Conservation (phyloP, 768 basidiomycete genomes). For the Naganishia randhawae region DNA sequence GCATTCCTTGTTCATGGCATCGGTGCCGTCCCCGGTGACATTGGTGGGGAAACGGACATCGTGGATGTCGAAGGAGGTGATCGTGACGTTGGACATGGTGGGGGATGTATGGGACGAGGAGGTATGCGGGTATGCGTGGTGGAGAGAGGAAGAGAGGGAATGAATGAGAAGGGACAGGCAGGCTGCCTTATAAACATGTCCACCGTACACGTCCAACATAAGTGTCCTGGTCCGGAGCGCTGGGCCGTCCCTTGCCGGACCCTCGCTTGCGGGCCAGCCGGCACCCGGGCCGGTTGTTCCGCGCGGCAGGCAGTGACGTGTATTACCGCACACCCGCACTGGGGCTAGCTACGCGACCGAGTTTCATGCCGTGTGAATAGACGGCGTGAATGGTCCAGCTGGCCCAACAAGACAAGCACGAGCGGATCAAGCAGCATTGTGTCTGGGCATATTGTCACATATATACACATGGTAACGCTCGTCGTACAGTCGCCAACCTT, state of each 20-base stretch:
- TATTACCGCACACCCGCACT: not conserved
- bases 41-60: slow-evolving; percentile 89
- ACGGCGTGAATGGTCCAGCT: no score
- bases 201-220: not conserved
- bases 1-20: slow-evolving; percentile 94
- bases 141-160: not conserved
- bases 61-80: slow-evolving; percentile 48
- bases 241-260: not conserved
- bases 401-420: no score
- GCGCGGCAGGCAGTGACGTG: not conserved
- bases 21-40: slow-evolving; percentile 82
- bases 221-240: not conserved
- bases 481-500: no score
- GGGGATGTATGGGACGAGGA: not conserved
- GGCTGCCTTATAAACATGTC: not conserved
- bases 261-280: not conserved
- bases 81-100: slow-evolving; percentile 36
- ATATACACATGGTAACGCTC: no score
- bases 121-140: not conserved
- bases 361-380: not conserved
- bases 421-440: no score
- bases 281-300: not conserved
- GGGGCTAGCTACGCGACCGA: no score
- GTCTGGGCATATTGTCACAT: no score
- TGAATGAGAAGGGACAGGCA: not conserved